Conservation (phyloP, 1,284 basidiomycete genomes). For the Rhodofomes roseus region DNA sequence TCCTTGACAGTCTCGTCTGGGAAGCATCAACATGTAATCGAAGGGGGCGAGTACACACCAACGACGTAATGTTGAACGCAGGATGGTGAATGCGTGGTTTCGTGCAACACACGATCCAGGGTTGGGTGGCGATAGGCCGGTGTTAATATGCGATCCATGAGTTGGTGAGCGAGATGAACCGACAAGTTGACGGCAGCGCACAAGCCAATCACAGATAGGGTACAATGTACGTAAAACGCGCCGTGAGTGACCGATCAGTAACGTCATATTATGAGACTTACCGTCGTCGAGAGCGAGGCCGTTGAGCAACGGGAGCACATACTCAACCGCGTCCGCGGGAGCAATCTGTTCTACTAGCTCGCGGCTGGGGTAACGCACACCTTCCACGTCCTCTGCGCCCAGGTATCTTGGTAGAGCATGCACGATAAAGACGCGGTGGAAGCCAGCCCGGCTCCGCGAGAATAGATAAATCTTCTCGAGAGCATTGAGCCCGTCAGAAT, state of each 20-base stretch:
- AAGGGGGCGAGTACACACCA: not conserved
- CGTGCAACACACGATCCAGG: not conserved
- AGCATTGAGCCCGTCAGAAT: constrained; percentile 75
- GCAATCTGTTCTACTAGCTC: constrained; percentile 54
- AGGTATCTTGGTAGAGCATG: constrained; percentile 58
- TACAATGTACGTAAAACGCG: not conserved
- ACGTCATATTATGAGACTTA: constrained; percentile 33
- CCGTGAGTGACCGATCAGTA: not conserved
- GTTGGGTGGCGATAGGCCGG: not conserved
- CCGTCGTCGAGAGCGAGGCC: constrained; percentile 87
- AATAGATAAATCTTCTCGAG: constrained; percentile 95
- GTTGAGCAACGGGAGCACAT: constrained; percentile 88
- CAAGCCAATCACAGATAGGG: not conserved
- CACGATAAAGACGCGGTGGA: constrained; percentile 85
- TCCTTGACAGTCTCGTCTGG: constrained; percentile 90
- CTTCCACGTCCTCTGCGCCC: constrained; percentile 33
- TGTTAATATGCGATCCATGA: not conserved
- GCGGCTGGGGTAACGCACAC: constrained; percentile 37
- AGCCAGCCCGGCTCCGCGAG: constrained; percentile 80
- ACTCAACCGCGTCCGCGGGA: constrained; percentile 89
- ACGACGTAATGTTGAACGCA: not conserved
- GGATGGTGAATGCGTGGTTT: constrained; percentile 4
- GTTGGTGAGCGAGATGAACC: not conserved
- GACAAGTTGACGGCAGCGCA: not conserved
- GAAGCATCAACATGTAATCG: not conserved